These are phyloP conservation scores for Aurantiochytrium sp. DNA, from an alignment of 108 stramenopile species.

Conservation along the genomic window DNA sequence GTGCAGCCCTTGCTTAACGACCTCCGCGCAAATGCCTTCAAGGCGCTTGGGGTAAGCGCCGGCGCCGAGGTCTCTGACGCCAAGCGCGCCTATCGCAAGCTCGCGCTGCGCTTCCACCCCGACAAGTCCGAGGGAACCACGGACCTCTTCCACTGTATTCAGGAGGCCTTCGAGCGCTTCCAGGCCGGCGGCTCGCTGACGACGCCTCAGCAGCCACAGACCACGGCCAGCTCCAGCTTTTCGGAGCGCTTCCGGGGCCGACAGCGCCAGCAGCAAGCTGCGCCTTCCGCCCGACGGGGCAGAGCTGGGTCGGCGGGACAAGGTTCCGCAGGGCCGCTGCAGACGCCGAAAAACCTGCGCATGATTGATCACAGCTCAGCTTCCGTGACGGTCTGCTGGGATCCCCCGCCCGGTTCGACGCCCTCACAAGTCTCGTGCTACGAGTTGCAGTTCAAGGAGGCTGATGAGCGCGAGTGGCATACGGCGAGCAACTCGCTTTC, in stretches of 20 bases:
- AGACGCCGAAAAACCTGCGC: neutral
- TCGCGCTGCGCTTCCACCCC: constrained; percentile 79
- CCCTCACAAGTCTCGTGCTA: constrained; percentile 17
- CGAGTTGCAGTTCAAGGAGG: constrained; percentile 8
- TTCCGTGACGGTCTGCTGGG: neutral
- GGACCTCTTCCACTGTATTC: neutral
- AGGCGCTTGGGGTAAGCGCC: constrained; percentile 63
- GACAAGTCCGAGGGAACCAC: constrained; percentile 72
- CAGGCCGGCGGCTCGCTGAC: neutral
- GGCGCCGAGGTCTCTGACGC: constrained; percentile 66
- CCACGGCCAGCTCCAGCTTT: neutral
- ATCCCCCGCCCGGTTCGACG: neutral
- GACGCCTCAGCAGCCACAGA: neutral
- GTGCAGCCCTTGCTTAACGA: constrained; percentile 5
- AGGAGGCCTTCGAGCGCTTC: constrained; percentile 19
- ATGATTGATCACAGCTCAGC: constrained; percentile 21
- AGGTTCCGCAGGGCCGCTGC: neutral
- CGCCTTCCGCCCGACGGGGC: too few relatives aligned
- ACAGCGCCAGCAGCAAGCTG: neutral
- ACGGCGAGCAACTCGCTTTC: neutral
- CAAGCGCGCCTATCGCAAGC: constrained; percentile 82
- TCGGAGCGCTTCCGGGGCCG: neutral
- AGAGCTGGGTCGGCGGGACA: neutral
- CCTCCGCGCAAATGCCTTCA: constrained; percentile 48
- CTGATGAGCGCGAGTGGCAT: constrained; percentile 2